A percentile compares a stretch with the other conserved stretches of the same genome.
These are phyloP conservation scores for Sclerotinia trifoliorum DNA, from an alignment of 2,329 filamentous ascomycete genomes.

Conservation along the genomic window DNA sequence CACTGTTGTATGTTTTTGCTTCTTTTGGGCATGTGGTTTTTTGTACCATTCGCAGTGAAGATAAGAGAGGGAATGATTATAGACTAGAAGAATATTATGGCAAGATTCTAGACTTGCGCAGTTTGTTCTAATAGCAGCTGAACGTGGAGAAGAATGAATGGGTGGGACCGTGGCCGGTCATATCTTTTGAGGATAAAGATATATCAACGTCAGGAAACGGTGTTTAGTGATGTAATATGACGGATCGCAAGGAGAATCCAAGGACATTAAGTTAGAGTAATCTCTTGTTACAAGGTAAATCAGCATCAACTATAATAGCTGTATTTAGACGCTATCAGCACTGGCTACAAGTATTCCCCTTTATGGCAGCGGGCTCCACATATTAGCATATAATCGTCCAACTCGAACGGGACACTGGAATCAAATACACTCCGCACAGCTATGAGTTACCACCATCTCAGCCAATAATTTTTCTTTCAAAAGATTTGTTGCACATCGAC, in stretches of 20 bases:
- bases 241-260: too few species aligned
- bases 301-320: neutral
- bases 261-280: neutral
- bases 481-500: constrained; percentile 16
- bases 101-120: neutral
- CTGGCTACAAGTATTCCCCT: constrained; percentile 1
- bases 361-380: too few species aligned
- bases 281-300: neutral
- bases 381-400: neutral
- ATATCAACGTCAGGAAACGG: neutral
- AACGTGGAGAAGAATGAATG: neutral
- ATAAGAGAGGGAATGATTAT: too few species aligned
- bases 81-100: too few species aligned
- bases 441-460: neutral
- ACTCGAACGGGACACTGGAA: neutral
- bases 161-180: neutral
- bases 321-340: neutral
- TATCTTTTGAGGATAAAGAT: neutral
- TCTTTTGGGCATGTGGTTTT: too few species aligned
- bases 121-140: neutral
- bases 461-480: neutral
- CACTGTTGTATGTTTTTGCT: too few species aligned
- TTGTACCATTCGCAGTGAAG: too few species aligned
- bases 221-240: neutral
- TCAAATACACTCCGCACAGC: neutral